These are phyloP conservation scores for Pisolithus orientalis DNA, from an alignment of 768 basidiomycete genomes.

Conservation along the genomic window DNA sequence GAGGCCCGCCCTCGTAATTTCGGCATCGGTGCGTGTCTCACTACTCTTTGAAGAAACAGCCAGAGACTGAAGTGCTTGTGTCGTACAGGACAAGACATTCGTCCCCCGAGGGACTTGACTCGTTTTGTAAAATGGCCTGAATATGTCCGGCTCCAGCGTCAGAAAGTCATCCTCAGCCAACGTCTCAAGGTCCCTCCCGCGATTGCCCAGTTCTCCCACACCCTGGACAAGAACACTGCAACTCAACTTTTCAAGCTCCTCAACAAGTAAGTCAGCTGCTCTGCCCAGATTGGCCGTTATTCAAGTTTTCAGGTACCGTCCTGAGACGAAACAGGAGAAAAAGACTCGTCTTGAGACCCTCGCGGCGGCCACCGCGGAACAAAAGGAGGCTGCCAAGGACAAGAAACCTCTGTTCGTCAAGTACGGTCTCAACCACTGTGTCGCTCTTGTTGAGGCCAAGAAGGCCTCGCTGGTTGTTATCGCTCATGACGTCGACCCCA, in stretches of 20 bases:
- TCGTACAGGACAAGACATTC: conserved; percentile 81
- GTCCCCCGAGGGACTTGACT: conserved; percentile 83
- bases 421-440: conserved; percentile 95
- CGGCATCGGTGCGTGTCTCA: conserved; percentile 68
- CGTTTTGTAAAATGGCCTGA: conserved; percentile 99
- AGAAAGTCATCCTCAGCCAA: conserved; percentile 97
- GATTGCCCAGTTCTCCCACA: conserved; percentile 96
- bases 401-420: conserved; percentile 97
- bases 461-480: conserved; percentile 95
- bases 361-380: conserved; percentile 73
- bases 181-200: conserved; percentile 97
- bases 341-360: conserved; percentile 81
- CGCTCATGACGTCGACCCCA: conserved; percentile 97
- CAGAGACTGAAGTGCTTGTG: not conserved
- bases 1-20: conserved; percentile 89
- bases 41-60: not conserved
- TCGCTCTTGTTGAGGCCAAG: conserved; percentile 95
- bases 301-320: conserved; percentile 51
- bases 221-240: conserved; percentile 98
- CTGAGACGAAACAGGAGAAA: conserved; percentile 95
- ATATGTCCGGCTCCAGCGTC: conserved; percentile 95
- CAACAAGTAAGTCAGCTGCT: conserved; percentile 59
- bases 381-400: conserved; percentile 68
- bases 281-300: not conserved
- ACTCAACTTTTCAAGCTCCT: conserved; percentile 96